These are phyloP conservation scores for Tetradesmus lagerheimii DNA, from an alignment of 139 green algal genomes.

Conservation along the genomic window DNA sequence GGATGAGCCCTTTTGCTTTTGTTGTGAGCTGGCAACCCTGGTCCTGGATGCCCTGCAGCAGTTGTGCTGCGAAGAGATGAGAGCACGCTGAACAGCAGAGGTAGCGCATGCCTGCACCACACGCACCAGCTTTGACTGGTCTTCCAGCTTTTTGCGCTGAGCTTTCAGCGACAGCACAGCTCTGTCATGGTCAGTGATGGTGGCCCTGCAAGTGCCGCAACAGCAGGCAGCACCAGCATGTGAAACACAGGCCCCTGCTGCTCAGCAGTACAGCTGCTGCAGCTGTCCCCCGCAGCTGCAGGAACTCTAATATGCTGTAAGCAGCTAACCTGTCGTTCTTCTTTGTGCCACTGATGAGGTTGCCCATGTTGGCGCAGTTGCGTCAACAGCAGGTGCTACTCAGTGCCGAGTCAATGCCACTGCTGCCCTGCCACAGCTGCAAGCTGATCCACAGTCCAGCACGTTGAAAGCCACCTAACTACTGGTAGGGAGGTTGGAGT, in stretches of 20 bases:
- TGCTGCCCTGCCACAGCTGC: not conserved
- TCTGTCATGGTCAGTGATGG: slow-evolving; percentile 79
- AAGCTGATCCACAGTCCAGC: not conserved
- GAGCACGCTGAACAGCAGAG: not conserved
- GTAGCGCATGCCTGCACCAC: not conserved
- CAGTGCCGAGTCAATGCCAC: not conserved
- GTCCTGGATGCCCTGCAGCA: not conserved
- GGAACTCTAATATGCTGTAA: not conserved
- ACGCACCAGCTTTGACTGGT: slow-evolving; percentile 69
- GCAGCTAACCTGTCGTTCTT: not conserved
- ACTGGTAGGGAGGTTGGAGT: not conserved
- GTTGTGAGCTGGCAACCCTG: not conserved
- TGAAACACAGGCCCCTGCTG: not conserved
- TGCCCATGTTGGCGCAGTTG: slow-evolving; percentile 23
- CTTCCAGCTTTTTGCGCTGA: slow-evolving; percentile 80
- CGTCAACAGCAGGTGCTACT: not conserved
- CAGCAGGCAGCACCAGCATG: not conserved
- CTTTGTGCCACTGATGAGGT: not conserved
- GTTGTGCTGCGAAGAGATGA: not conserved
- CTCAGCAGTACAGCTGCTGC: not conserved
- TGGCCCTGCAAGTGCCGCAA: slow-evolving; percentile 13
- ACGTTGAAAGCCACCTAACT: not conserved
- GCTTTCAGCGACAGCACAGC: slow-evolving; percentile 83
- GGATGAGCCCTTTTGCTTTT: not conserved
- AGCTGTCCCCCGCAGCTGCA: not conserved